These are phyloP conservation scores for Clarkia xantiana DNA, from an alignment of 345 rosid genomes.

Conservation along the genomic window DNA sequence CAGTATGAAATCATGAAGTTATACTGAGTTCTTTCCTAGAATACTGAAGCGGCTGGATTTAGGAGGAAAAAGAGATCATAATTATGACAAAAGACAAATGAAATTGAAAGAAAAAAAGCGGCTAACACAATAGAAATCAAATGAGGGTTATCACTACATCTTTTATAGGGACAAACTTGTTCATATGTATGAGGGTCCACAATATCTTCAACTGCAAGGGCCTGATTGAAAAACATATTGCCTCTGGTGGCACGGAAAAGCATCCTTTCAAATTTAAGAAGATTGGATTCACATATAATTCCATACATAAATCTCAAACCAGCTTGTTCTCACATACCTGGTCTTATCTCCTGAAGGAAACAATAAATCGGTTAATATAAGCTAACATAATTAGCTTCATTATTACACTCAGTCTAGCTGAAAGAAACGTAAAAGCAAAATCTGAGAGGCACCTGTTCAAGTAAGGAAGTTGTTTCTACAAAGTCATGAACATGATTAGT, in stretches of 20 bases:
- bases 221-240: conserved; percentile 93
- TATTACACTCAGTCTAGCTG: too few species aligned
- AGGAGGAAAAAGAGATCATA: not conserved
- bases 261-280: conserved; percentile 79
- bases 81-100: not conserved
- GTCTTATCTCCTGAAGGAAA: conserved; percentile 47
- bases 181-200: conserved; percentile 81
- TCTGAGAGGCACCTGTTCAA: conserved; percentile 54
- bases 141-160: too few species aligned
- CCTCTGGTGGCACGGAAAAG: conserved; percentile 97
- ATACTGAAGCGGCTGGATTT: too few species aligned
- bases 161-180: conserved; percentile 53
- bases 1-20: conserved; percentile 3
- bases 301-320: conserved; percentile 86
- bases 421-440: conserved; percentile 5
- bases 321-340: conserved; percentile 42
- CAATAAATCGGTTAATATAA: conserved; percentile 5
- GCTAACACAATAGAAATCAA: too few species aligned
- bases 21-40: too few species aligned
- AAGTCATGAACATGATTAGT: conserved; percentile 21
- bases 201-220: conserved; percentile 78
- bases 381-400: not conserved
- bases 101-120: not conserved
- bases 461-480: conserved; percentile 47
- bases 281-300: conserved; percentile 61